Percentiles rank a stretch among this genome's conserved stretches.
Conservation (phyloP, 495 filamentous ascomycete species). For the Neurospora intermedia region DNA sequence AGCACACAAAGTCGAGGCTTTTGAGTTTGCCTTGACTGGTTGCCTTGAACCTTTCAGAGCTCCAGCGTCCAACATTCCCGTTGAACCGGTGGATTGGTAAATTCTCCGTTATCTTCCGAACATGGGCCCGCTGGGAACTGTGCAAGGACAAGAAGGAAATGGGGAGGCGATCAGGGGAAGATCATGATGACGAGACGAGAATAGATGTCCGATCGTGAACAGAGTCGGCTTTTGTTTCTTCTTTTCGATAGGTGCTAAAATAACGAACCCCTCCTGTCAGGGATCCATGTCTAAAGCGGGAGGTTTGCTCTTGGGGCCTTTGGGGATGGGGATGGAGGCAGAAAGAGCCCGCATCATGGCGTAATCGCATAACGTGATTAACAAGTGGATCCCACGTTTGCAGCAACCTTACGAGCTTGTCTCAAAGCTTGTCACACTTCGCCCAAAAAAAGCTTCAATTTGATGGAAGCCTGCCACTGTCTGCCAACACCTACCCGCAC, state of each 20-base stretch:
- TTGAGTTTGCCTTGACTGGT: neutral
- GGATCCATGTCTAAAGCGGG: neutral
- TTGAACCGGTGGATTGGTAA: neutral
- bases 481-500: neutral
- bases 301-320: too few relatives aligned
- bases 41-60: neutral
- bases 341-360: neutral
- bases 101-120: neutral
- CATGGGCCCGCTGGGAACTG: neutral
- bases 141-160: neutral
- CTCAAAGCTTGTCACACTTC: neutral
- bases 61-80: neutral
- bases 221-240: neutral
- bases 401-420: neutral
- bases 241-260: neutral
- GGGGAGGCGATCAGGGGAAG: neutral
- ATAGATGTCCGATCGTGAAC: neutral
- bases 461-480: neutral
- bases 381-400: neutral
- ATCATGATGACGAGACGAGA: neutral
- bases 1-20: neutral
- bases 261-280: neutral
- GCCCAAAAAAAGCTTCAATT: neutral
- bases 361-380: constrained; percentile 1
- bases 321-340: too few relatives aligned